A percentile compares a stretch with the other conserved stretches of the same genome.
Conservation (phyloP, 2,329 filamentous ascomycete species). For the Neocatenulostroma microsporum region DNA sequence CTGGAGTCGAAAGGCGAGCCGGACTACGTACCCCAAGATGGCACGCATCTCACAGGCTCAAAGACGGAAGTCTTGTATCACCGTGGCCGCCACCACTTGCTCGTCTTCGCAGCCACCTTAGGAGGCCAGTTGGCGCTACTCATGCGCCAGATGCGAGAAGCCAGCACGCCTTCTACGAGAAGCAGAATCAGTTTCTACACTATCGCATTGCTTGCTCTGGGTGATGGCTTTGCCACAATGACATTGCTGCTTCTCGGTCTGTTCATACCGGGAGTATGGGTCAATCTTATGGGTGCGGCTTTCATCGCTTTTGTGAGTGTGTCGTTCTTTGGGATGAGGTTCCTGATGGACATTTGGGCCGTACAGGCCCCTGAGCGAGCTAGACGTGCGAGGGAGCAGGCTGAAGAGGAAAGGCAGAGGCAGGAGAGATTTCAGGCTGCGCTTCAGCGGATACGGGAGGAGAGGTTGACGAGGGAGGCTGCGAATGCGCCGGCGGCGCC, state of each 20-base stretch:
- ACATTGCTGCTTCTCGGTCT: slow-evolving; percentile 48
- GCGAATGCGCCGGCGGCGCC: not conserved
- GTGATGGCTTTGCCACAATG: slow-evolving; percentile 53
- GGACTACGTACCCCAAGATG: slow-evolving; percentile 44
- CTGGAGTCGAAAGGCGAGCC: slow-evolving; percentile 55
- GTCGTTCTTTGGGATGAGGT: slow-evolving; percentile 56
- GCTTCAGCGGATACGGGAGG: slow-evolving; percentile 17
- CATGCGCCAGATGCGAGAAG: slow-evolving; percentile 56
- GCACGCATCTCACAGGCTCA: slow-evolving; percentile 47
- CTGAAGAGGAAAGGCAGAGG: slow-evolving; percentile 27
- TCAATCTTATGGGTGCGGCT: slow-evolving; percentile 48
- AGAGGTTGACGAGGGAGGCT: slow-evolving; percentile 12
- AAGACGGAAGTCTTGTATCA: slow-evolving; percentile 49
- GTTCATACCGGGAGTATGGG: slow-evolving; percentile 48
- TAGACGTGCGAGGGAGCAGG: slow-evolving; percentile 37
- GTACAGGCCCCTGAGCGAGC: slow-evolving; percentile 49
- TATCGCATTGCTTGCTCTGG: slow-evolving; percentile 53
- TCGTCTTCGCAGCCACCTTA: slow-evolving; percentile 45
- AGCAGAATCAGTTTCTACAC: slow-evolving; percentile 59
- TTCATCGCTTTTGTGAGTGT: slow-evolving; percentile 55
- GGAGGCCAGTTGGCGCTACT: slow-evolving; percentile 49
- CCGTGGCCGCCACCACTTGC: slow-evolving; percentile 43
- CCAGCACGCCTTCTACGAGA: slow-evolving; percentile 56
- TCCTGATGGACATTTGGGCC: slow-evolving; percentile 60
- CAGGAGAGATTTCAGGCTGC: slow-evolving; percentile 17